Conservation (phyloP, 495 filamentous ascomycete species). For the Neurospora sp. region DNA sequence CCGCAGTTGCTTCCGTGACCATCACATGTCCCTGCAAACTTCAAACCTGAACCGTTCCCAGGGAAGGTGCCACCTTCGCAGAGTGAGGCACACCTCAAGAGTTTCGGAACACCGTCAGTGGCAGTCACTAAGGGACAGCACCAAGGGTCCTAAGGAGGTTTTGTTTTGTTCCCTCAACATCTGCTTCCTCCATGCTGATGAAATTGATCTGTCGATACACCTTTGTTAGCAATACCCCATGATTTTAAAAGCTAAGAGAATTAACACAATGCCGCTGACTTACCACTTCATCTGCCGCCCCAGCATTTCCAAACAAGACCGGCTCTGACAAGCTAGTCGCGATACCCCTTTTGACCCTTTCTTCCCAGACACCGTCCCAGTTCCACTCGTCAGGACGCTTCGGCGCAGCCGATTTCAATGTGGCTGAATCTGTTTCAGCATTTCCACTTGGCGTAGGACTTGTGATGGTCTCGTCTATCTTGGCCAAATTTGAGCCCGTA, state of each 20-base stretch:
- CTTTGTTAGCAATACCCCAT: slow-evolving; percentile 9
- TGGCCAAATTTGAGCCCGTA: neutral
- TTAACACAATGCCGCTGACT: slow-evolving; percentile 6
- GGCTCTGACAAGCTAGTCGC: slow-evolving; percentile 65
- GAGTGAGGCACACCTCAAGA: neutral
- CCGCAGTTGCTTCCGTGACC: neutral
- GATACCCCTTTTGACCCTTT: slow-evolving; percentile 66
- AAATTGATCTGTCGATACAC: slow-evolving; percentile 51
- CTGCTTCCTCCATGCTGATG: slow-evolving; percentile 50
- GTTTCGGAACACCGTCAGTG: neutral
- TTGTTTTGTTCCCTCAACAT: slow-evolving; percentile 48
- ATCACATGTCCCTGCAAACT: neutral
- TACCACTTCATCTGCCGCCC: slow-evolving; percentile 60
- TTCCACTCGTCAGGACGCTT: slow-evolving; percentile 77
- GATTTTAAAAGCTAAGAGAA: neutral
- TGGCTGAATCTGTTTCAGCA: slow-evolving; percentile 12
- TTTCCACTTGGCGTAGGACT: neutral
- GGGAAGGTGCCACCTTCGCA: neutral
- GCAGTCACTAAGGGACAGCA: slow-evolving; percentile 6
- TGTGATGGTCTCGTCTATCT: neutral
- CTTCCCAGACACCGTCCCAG: slow-evolving; percentile 92
- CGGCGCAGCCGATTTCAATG: slow-evolving; percentile 10
- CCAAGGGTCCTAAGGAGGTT: slow-evolving; percentile 47
- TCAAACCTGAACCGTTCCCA: neutral
- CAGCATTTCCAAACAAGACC: slow-evolving; percentile 57